Conservation (phyloP, 495 filamentous ascomycete species). For the Cercophora sp. region DNA sequence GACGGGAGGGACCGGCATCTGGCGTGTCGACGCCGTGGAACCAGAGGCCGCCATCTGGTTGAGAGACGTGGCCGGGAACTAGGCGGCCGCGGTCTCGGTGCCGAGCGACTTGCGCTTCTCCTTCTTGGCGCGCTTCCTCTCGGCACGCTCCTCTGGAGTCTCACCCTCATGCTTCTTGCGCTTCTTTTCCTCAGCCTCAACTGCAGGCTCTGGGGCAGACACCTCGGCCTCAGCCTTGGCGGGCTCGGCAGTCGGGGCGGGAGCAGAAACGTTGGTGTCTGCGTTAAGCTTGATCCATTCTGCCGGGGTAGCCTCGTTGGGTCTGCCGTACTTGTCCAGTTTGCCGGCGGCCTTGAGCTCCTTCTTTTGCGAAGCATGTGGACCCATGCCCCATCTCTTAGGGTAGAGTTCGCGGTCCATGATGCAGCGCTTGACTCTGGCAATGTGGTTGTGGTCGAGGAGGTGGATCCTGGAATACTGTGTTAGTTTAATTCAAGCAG, state of each 20-base stretch:
- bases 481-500: too few species aligned
- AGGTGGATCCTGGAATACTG: slow-evolving; percentile 64
- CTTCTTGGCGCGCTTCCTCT: slow-evolving; percentile 72
- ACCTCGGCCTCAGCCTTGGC: slow-evolving; percentile 30
- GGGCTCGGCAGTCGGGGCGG: slow-evolving; percentile 29
- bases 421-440: slow-evolving; percentile 94
- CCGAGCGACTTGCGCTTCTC: slow-evolving; percentile 44
- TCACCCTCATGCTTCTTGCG: slow-evolving; percentile 79
- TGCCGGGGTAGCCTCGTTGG: slow-evolving; percentile 86
- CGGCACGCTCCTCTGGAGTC: slow-evolving; percentile 69
- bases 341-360: slow-evolving; percentile 97
- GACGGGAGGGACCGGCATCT: too few species aligned
- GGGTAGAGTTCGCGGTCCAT: slow-evolving; percentile 99
- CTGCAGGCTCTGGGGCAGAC: slow-evolving; percentile 24
- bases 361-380: slow-evolving; percentile 91
- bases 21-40: too few species aligned
- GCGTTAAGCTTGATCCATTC: slow-evolving; percentile 88
- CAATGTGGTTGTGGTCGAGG: slow-evolving; percentile 93
- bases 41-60: too few species aligned
- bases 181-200: slow-evolving; percentile 57
- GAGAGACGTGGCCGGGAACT: too few species aligned
- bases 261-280: slow-evolving; percentile 63
- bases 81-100: too few species aligned
- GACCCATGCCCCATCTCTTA: slow-evolving; percentile 88
- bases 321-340: slow-evolving; percentile 91